phyloP scores from a whole-genome alignment of 495 filamentous ascomycete species.

The Parmelia sp. region DNA sequence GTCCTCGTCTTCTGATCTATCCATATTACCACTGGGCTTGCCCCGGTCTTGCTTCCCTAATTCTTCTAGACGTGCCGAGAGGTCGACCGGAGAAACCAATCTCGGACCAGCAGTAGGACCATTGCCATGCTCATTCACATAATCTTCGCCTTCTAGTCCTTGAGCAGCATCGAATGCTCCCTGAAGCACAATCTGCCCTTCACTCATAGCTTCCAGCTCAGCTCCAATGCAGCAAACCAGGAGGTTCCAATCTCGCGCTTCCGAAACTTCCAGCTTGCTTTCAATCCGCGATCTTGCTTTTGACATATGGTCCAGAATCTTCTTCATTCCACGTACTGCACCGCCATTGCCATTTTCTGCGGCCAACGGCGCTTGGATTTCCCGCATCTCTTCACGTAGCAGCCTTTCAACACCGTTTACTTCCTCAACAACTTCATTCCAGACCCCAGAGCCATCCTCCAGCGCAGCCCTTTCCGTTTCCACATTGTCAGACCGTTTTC shows the following conservation, averaged over 20 bases:
- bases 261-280: slow-evolving; percentile 36
- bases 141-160: slow-evolving; percentile 4
- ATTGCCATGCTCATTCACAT: background rate
- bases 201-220: slow-evolving; percentile 74
- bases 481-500: slow-evolving; percentile 52
- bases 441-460: slow-evolving; percentile 76
- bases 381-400: slow-evolving; percentile 52
- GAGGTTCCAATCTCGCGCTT: slow-evolving; percentile 69
- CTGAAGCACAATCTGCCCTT: slow-evolving; percentile 58
- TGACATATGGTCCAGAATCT: slow-evolving; percentile 40
- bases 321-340: slow-evolving; percentile 29
- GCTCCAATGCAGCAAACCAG: slow-evolving; percentile 83
- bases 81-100: background rate
- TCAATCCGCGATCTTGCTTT: slow-evolving; percentile 38
- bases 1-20: slow-evolving; percentile 39
- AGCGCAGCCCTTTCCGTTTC: slow-evolving; percentile 66
- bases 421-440: slow-evolving; percentile 62
- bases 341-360: slow-evolving; percentile 2
- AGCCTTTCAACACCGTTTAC: slow-evolving; percentile 63
- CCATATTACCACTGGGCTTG: background rate
- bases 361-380: slow-evolving; percentile 5
- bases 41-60: background rate
- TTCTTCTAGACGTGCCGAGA: background rate
- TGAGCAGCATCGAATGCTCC: slow-evolving; percentile 30
- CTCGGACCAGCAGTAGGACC: background rate